Percentiles rank a stretch among this genome's conserved stretches.
Evolutionary conservation across 2,329 filamentous ascomycete genomes (phyloP).

Genomic region (Eutypella sp.): DNA sequence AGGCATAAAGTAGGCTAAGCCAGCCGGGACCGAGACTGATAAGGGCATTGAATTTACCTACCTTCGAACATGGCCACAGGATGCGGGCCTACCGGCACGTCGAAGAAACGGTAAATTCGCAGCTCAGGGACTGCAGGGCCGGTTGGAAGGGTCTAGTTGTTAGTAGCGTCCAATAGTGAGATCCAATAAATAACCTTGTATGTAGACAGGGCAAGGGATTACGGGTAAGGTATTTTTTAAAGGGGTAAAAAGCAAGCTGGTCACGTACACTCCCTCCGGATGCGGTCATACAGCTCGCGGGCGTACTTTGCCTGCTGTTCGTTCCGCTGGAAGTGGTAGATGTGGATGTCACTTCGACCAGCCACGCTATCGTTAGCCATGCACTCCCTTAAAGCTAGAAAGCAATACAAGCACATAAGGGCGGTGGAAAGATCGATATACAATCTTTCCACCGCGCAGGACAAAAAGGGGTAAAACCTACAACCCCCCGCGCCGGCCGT

Average conservation of each 20-base stretch:
- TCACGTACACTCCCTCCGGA: conserved; percentile 72
- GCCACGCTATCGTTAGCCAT: no score
- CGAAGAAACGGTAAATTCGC: conserved; percentile 74
- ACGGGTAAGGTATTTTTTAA: no score
- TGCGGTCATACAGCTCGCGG: conserved; percentile 67
- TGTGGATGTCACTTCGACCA: conserved; percentile 66
- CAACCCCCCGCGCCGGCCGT: conserved; percentile 67
- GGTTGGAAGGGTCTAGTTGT: neutral
- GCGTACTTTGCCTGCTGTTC: conserved; percentile 62
- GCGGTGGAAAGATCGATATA: no score
- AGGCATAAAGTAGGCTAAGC: no score
- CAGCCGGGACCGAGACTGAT: no score
- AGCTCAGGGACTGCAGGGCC: conserved; percentile 67
- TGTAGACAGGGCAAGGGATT: neutral
- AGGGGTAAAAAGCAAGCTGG: no score
- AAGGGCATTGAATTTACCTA: no score
- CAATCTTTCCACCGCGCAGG: no score
- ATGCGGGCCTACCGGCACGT: conserved; percentile 75
- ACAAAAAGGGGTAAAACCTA: conserved; percentile 29
- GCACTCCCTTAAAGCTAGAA: no score
- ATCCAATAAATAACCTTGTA: no score
- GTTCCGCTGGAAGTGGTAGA: conserved; percentile 72
- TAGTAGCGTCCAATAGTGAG: no score
- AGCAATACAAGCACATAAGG: no score
- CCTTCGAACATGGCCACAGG: conserved; percentile 86